Percentiles rank a stretch among this genome's conserved stretches.
phyloP scores from a whole-genome alignment of 2,329 filamentous ascomycete genomes.

The Ascosphaera aggregata region DNA sequence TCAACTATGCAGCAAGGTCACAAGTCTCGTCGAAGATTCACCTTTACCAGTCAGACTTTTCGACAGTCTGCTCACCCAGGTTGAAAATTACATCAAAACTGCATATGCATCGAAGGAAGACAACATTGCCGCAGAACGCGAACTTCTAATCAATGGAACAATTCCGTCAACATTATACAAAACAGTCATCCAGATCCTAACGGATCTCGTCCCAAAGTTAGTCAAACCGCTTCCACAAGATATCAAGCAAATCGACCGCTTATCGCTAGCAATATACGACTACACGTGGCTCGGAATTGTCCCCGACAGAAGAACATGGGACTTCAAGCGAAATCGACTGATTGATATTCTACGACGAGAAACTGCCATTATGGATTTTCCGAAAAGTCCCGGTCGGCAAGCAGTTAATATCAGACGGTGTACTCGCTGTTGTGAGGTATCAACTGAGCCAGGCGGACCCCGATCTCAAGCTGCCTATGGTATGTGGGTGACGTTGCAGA shows the following conservation, averaged over 20 bases:
- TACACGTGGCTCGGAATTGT: slow-evolving; percentile 44
- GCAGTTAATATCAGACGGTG: slow-evolving; percentile 28
- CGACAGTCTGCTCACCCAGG: slow-evolving; percentile 38
- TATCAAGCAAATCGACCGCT: slow-evolving; percentile 38
- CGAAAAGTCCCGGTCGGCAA: slow-evolving; percentile 3
- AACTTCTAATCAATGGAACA: slow-evolving; percentile 27
- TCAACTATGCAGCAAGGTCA: slow-evolving; percentile 28
- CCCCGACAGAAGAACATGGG: slow-evolving; percentile 31
- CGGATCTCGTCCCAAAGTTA: slow-evolving; percentile 26
- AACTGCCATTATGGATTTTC: slow-evolving; percentile 2
- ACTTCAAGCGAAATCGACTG: slow-evolving; percentile 37
- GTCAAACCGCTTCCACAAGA: too few species aligned
- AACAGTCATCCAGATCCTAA: slow-evolving; percentile 25
- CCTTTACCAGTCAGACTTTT: slow-evolving; percentile 38
- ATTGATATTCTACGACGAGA: slow-evolving; percentile 32
- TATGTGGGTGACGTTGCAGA: slow-evolving; percentile 15
- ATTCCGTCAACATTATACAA: slow-evolving; percentile 28
- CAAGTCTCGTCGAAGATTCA: slow-evolving; percentile 26
- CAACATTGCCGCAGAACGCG: slow-evolving; percentile 25
- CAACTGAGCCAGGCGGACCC: slow-evolving; percentile 32
- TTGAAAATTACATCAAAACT: slow-evolving; percentile 40
- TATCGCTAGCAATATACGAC: slow-evolving; percentile 49
- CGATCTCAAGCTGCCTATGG: slow-evolving; percentile 14
- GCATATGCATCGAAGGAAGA: slow-evolving; percentile 28
- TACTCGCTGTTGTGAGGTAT: slow-evolving; percentile 39